Conservation (phyloP, 2,329 filamentous ascomycete species). For the Fusarium protoensiforme region DNA sequence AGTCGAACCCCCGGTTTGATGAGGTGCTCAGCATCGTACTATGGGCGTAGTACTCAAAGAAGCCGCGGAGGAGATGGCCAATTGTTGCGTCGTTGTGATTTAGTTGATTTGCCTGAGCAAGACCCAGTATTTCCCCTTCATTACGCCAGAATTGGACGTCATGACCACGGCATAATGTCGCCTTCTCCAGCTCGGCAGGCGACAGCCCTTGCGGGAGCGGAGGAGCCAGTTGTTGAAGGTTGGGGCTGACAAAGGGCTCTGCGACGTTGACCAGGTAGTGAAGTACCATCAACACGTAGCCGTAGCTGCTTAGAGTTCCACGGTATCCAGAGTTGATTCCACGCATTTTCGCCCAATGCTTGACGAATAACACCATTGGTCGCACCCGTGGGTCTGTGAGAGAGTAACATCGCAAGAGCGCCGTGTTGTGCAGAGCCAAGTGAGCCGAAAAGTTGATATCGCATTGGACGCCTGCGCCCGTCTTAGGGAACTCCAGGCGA, state of each 20-base stretch:
- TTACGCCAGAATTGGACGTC: slow-evolving; percentile 83
- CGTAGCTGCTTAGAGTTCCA: slow-evolving; percentile 88
- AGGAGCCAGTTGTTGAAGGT: slow-evolving; percentile 74
- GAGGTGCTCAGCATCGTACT: slow-evolving; percentile 63
- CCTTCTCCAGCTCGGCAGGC: slow-evolving; percentile 35
- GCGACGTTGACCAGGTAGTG: slow-evolving; percentile 90
- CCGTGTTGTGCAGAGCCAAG: slow-evolving; percentile 85
- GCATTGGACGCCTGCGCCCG: slow-evolving; percentile 83
- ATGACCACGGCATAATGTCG: slow-evolving; percentile 67
- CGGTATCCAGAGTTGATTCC: slow-evolving; percentile 89
- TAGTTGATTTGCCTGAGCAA: slow-evolving; percentile 68
- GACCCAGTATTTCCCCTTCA: slow-evolving; percentile 73
- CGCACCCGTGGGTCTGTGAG: slow-evolving; percentile 81
- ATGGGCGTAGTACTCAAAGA: slow-evolving; percentile 88
- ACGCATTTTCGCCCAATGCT: slow-evolving; percentile 88
- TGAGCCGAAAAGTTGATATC: slow-evolving; percentile 93
- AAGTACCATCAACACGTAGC: slow-evolving; percentile 91
- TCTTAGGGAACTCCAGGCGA: slow-evolving; percentile 80
- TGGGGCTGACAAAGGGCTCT: slow-evolving; percentile 83
- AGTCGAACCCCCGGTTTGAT: slow-evolving; percentile 74
- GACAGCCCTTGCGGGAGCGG: slow-evolving; percentile 50
- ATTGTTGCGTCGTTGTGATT: slow-evolving; percentile 77
- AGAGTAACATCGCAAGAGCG: slow-evolving; percentile 85
- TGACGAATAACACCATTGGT: slow-evolving; percentile 85
- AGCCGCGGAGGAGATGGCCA: slow-evolving; percentile 79